Evolutionary conservation across 192 early-diverging fungal genomes (phyloP).

Genomic region (Physocladia obscura): DNA sequence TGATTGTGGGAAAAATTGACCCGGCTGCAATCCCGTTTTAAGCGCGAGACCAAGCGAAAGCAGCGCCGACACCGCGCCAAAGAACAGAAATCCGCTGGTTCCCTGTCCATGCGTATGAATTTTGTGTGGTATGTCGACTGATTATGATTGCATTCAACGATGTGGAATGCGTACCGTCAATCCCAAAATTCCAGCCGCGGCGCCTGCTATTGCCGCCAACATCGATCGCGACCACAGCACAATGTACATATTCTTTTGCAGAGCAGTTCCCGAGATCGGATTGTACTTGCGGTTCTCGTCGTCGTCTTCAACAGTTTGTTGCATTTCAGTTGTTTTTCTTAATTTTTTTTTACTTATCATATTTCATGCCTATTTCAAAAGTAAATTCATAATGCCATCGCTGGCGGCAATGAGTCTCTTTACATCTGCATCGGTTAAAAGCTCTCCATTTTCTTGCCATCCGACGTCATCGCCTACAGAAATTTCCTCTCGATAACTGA

Average conservation of each 20-base stretch:
- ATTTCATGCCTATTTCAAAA: too few relatives aligned
- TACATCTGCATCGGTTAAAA: background rate
- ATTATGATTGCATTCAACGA: too few relatives aligned
- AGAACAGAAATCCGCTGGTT: slow-evolving; percentile 76
- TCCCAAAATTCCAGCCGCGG: slow-evolving; percentile 79
- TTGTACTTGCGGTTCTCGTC: slow-evolving; percentile 20
- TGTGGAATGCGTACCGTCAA: slow-evolving; percentile 56
- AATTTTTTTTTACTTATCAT: too few relatives aligned
- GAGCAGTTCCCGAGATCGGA: slow-evolving; percentile 19
- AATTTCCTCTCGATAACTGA: background rate
- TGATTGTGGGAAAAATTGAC: slow-evolving; percentile 57
- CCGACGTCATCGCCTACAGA: background rate
- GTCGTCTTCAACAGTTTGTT: background rate
- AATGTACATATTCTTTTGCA: slow-evolving; percentile 55
- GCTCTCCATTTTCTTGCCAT: background rate
- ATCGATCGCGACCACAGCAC: slow-evolving; percentile 65
- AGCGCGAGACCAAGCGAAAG: slow-evolving; percentile 60
- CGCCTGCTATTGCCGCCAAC: slow-evolving; percentile 65
- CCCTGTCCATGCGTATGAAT: slow-evolving; percentile 8
- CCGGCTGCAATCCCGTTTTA: slow-evolving; percentile 60
- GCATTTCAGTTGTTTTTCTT: too few relatives aligned
- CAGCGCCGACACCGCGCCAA: slow-evolving; percentile 63
- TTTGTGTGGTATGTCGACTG: too few relatives aligned
- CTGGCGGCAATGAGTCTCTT: background rate
- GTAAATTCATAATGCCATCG: too few relatives aligned